Percentiles rank a stretch among this genome's conserved stretches.
Evolutionary conservation across 2,329 filamentous ascomycete genomes (phyloP).

Genomic region (Claviceps africana): DNA sequence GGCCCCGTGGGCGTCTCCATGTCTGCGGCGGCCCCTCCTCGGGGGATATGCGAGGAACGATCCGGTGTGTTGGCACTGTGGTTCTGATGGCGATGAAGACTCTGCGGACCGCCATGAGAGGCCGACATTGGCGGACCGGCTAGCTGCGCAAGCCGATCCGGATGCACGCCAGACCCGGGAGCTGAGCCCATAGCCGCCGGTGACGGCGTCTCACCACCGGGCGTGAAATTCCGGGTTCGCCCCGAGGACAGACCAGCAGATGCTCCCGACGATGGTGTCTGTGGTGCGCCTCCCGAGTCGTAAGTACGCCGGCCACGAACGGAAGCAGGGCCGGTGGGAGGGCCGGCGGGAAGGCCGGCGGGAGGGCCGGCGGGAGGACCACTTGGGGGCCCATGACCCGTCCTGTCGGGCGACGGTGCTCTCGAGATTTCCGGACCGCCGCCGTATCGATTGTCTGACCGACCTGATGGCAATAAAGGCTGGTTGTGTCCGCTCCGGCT

Average conservation of each 20-base stretch:
- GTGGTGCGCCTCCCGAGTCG: constrained; percentile 20
- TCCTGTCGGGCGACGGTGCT: constrained; percentile 33
- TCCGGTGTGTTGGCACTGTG: constrained; percentile 14
- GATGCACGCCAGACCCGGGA: constrained; percentile 27
- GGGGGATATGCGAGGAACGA: constrained; percentile 9
- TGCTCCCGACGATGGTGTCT: constrained; percentile 16
- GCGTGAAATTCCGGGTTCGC: constrained; percentile 25
- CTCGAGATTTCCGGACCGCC: constrained; percentile 24
- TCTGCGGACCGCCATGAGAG: constrained; percentile 17
- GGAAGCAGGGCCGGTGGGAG: constrained; percentile 39
- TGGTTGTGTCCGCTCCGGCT: constrained; percentile 22
- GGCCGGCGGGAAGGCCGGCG: constrained; percentile 41
- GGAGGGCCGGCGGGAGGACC: constrained; percentile 43
- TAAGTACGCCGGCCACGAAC: constrained; percentile 32
- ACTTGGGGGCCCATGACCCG: constrained; percentile 23
- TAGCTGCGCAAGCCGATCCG: constrained; percentile 36
- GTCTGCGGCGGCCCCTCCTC: constrained; percentile 12
- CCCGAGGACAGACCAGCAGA: constrained; percentile 22
- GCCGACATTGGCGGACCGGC: constrained; percentile 15
- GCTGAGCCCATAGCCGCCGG: constrained; percentile 13
- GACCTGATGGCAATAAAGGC: constrained; percentile 17
- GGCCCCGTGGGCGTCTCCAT: constrained; percentile 21
- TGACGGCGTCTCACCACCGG: constrained; percentile 12
- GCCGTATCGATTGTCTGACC: constrained; percentile 25
- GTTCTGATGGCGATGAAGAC: constrained; percentile 16